Base-by-base conservation (phyloP, 116 monocot species). In the Posidonia oceanica region DNA sequence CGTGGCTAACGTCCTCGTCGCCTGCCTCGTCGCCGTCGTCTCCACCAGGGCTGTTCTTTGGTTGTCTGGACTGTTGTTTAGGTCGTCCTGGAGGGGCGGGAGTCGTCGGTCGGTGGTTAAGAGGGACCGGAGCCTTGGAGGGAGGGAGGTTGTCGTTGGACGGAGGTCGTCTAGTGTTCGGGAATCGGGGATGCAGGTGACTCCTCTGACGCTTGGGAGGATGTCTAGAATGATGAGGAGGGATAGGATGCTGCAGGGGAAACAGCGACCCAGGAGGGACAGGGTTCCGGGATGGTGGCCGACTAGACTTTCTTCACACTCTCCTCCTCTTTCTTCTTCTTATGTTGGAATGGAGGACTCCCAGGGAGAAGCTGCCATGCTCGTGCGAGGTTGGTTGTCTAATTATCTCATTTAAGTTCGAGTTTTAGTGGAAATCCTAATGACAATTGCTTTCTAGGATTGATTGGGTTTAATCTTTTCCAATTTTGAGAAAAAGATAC, bases 91-190 rank as follows among this genome's bases (percentile, higher is more conserved):
- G 64, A 13, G 17, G 21, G 69, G 71, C 54, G 63, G 61, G 72
- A 61, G 69, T 3, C 70, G 75, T 14, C 77, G 77, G 36, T 63
- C 61, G 2, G 71, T 84, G 6, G 48, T 18, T 21, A 68, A 79
- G 66, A 83, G 90, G 73, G 94, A 94, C 36, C 83, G 94, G 61
- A 94, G 94, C 72, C 82, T 94, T 16, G 87, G 84, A 2, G 91
- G 94, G 37, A 87, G 80, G 53, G 94, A 94, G 76, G 88, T 94
- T 16, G 88, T 90, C 14, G 91, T 93, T 2, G 87, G 75, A 70
- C 87, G 71, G 73, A 67, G 73, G 61, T 38, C 18, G 22, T 6
- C 37, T 36, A 70, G n/a, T 36, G 38, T 63, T 60, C 48, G 63
- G 65, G 73, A 66, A 12, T 36, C 14, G 40, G 59, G 67, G 62